Conservation (phyloP, 768 basidiomycete genomes). For the Coprinopsis sp. region DNA sequence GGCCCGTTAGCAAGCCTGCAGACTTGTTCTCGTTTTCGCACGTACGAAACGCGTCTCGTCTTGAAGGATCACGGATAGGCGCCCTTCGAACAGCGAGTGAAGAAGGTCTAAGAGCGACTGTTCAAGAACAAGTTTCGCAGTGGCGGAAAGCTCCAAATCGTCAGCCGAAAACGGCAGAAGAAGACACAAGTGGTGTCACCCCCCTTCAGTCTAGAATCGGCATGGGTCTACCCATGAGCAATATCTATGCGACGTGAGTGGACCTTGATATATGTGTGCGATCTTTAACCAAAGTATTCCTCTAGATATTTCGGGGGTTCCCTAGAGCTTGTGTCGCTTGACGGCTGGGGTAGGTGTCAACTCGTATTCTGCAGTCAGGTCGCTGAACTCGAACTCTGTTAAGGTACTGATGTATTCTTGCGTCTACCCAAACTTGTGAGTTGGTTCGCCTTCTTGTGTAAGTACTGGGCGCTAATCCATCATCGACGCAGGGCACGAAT, state of each 20-base stretch:
- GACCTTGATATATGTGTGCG: neutral
- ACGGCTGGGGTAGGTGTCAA: constrained; percentile 71
- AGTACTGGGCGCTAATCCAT: neutral
- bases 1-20: constrained; percentile 52
- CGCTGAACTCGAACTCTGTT: constrained; percentile 1
- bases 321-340: constrained; percentile 70
- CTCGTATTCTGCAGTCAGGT: neutral
- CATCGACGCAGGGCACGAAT: constrained; percentile 63
- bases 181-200: constrained; percentile 12
- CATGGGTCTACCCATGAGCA: constrained; percentile 84
- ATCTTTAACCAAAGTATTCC: neutral
- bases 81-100: constrained; percentile 62
- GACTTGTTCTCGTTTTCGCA: constrained; percentile 92
- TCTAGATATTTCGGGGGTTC: constrained; percentile 79
- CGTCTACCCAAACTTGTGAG: constrained; percentile 76
- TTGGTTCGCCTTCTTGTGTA: constrained; percentile 8
- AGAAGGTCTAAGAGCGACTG: constrained; percentile 68
- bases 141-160: constrained; percentile 33
- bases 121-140: constrained; percentile 67
- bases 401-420: constrained; percentile 81
- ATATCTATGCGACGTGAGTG: constrained; percentile 77
- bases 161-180: constrained; percentile 23
- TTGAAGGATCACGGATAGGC: constrained; percentile 62
- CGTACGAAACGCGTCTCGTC: constrained; percentile 64
- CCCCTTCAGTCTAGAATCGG: constrained; percentile 65